Evolutionary conservation across 192 early-diverging fungal species (phyloP).

Genomic region (Coemansia sp.): DNA sequence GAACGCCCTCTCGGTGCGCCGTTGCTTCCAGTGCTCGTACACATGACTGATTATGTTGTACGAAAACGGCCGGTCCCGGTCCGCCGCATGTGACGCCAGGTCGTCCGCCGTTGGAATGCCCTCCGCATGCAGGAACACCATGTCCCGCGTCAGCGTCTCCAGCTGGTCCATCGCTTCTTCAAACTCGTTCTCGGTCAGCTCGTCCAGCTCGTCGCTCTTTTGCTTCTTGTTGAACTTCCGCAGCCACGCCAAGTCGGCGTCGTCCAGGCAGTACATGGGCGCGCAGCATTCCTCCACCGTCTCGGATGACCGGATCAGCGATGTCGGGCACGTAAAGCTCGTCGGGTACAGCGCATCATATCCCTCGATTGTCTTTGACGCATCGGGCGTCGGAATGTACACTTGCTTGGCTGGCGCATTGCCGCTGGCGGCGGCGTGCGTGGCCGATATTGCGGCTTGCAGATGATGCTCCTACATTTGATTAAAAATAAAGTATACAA

Average conservation of each 20-base stretch:
- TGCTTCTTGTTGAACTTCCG: slow-evolving; percentile 21
- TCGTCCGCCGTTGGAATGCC: slow-evolving; percentile 47
- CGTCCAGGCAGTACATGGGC: slow-evolving; percentile 88
- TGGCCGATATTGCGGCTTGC: slow-evolving; percentile 86
- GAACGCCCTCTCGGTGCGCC: slow-evolving; percentile 24
- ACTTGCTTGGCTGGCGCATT: slow-evolving; percentile 59
- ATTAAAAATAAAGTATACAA: neutral
- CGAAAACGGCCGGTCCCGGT: slow-evolving; percentile 35
- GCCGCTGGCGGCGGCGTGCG: slow-evolving; percentile 66
- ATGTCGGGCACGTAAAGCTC: slow-evolving; percentile 71
- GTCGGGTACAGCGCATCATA: slow-evolving; percentile 73
- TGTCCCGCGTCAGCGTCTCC: slow-evolving; percentile 72
- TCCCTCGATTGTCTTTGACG: slow-evolving; percentile 67
- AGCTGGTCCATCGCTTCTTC: slow-evolving; percentile 79
- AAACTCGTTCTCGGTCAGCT: slow-evolving; percentile 71
- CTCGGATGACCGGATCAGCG: slow-evolving; percentile 84
- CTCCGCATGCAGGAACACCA: slow-evolving; percentile 45
- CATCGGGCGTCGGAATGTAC: slow-evolving; percentile 94
- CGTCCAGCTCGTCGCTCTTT: neutral
- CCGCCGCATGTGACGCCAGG: slow-evolving; percentile 37
- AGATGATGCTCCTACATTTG: slow-evolving; percentile 85
- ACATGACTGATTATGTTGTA: slow-evolving; percentile 11
- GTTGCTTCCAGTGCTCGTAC: slow-evolving; percentile 46
- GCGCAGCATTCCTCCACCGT: slow-evolving; percentile 87
- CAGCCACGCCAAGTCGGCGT: slow-evolving; percentile 79